Evolutionary conservation across 2,329 filamentous ascomycete genomes (phyloP), one percentile per base, ranked within the genome.

Genomic region (Calycina herbarum): DNA sequence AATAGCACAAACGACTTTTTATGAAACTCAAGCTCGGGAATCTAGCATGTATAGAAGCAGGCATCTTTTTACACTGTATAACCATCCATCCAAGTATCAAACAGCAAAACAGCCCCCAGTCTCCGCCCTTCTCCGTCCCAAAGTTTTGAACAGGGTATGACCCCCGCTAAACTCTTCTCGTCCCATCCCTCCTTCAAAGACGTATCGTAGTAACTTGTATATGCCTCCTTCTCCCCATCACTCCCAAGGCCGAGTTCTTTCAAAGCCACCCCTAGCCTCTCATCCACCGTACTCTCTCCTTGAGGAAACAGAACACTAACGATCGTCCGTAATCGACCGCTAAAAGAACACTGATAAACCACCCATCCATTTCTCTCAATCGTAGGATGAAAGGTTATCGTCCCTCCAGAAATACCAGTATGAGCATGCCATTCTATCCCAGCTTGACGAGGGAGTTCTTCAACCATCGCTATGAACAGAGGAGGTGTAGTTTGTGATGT

Each of bases 351-450:
- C 59, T 72, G 70, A 31, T 71, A 60, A 27, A 71, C 48, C 11
- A 27, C 57, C 61, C 63, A 69, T 6, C 59, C 62, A 29, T n/a
- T 10, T 33, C 54, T 57, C 31, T 57, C 31, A 3, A 24, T 33
- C 33, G 5, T 59, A 1, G 58, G 56, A 24, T 57, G 29, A 6
- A 68, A 70, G 59, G 64, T 64, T 1, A 75, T 54, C 57, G 42
- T 31, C n/a, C 67, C 69, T 59, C 62, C 58, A 10, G 62, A 67
- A 56, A 90, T 77, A 0, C 92, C 91, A 2, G 86, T 75, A 65
- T 89, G 85, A 1, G 83, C 89, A 71, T 92, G 89, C 94, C 94
- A 99, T 79, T 99, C 95, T 11, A 97, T 86, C 45, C 82, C 82
- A 33, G 90, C 89, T 17, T 80, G 82, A 24, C 92, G 85, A 0